Evolutionary conservation across 345 rosid genomes (phyloP), one percentile per base, ranked within the genome.

Genomic region (Iberis pinnata): DNA sequence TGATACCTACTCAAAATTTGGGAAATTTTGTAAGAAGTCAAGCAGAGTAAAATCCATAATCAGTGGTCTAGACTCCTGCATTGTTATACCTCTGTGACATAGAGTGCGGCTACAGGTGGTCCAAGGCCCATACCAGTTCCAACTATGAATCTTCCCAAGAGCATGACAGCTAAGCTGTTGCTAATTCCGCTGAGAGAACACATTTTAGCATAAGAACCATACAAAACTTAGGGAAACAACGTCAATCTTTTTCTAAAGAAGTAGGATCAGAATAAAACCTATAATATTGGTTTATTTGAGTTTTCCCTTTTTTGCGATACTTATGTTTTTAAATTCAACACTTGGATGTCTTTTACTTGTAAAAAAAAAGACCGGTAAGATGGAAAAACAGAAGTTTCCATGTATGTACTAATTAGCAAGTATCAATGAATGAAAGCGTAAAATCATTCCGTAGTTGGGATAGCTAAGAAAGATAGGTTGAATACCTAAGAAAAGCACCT

Each of bases 51-150:
- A 35, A 29, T 59, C 17, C 12, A 33, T 22, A 24, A 13, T 2
- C 26, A 37, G 9, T 37, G 43, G 41, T 26, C 20, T 36, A 15
- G 59, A 12, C n/a, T 40, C 5, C 5, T 16, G 35, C 50, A 19
- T 16, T 37, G 15, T 42, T 43, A 53, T 73, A 92, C 98, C 95
- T 92, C 98, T 9, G 95, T 81, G 53, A 92, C 95, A 53, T 92
- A 92, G 67, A 92, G 98, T 56, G 96, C 50, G 20, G 89, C 83
- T 63, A 88, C 89, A 48, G 96, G 79, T 25, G 98, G 96, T 9
- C 96, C 96, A 53, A 92, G 54, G 50, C 98, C 98, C 93, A 92
- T 78, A 56, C 98, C 98, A 47, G 72, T 77, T 58, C 98, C 98
- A 67, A 92, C 98, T 59, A 92, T 68, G 55, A 92, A 77, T 68